Evolutionary conservation across 441 rosid species (phyloP).

Genomic region (Euphorbia celastroides): DNA sequence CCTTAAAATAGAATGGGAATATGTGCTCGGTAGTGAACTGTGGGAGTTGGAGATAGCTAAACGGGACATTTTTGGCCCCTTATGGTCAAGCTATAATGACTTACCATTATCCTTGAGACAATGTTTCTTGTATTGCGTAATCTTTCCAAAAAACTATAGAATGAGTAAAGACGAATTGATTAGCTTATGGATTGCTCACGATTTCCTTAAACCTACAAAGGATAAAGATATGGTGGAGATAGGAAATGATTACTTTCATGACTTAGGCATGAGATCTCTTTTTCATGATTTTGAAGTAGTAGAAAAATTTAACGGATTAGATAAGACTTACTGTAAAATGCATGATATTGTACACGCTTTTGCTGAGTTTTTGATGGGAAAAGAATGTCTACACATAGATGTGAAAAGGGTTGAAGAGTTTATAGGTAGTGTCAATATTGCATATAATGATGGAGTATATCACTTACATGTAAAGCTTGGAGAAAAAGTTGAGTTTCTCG

Average conservation of each 20-base stretch:
- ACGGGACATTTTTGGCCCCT: not conserved
- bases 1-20: not conserved
- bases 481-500: not conserved
- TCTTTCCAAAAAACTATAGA: not conserved
- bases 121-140: not conserved
- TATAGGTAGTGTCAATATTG: not conserved
- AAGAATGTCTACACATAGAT: not conserved
- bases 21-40: not conserved
- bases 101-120: not conserved
- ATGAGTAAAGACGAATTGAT: not conserved
- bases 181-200: not conserved
- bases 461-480: not conserved
- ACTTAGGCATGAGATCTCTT: not conserved
- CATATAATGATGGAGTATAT: not conserved
- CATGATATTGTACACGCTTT: constrained; percentile 1
- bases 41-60: not conserved
- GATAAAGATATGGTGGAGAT: not conserved
- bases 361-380: not conserved
- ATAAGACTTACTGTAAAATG: not conserved
- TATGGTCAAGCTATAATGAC: not conserved
- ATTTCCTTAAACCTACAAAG: not conserved
- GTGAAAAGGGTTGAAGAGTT: not conserved
- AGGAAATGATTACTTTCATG: not conserved
- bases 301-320: not conserved
- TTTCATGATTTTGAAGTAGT: not conserved